Evolutionary conservation across 257 asterid genomes (phyloP).

Genomic region (Nicotiana paniculata): DNA sequence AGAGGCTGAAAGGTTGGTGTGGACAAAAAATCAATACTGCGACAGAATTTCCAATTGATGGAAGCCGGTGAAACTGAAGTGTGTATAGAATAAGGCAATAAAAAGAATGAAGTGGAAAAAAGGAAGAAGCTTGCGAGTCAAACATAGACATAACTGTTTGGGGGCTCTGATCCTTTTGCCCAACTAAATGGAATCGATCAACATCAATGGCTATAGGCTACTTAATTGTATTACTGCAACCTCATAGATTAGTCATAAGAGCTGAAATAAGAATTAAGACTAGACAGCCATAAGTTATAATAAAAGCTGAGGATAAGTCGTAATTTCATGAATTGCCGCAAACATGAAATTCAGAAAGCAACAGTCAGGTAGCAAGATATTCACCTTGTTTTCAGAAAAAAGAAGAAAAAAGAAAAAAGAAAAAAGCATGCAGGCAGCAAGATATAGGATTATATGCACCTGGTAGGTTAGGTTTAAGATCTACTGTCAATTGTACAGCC

Average conservation of each 20-base stretch:
- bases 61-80: too few relatives aligned
- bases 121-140: neutral
- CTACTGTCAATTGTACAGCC: slow-evolving; percentile 7
- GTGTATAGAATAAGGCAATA: neutral
- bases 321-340: neutral
- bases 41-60: too few relatives aligned
- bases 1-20: too few relatives aligned
- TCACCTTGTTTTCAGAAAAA: too few relatives aligned
- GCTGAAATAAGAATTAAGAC: neutral
- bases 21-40: too few relatives aligned
- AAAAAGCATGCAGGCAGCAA: too few relatives aligned
- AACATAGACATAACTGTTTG: neutral
- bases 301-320: neutral
- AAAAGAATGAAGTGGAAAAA: neutral
- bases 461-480: slow-evolving; percentile 5
- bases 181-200: neutral
- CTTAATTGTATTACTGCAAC: neutral
- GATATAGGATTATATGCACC: neutral
- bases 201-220: neutral
- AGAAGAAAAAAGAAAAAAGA: too few relatives aligned
- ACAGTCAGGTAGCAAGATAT: neutral
- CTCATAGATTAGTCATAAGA: neutral
- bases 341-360: neutral
- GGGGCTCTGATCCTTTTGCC: neutral
- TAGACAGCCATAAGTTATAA: neutral